phyloP scores from a whole-genome alignment of 2,329 filamentous ascomycete genomes.

The Tolypocladium pustulatum region DNA sequence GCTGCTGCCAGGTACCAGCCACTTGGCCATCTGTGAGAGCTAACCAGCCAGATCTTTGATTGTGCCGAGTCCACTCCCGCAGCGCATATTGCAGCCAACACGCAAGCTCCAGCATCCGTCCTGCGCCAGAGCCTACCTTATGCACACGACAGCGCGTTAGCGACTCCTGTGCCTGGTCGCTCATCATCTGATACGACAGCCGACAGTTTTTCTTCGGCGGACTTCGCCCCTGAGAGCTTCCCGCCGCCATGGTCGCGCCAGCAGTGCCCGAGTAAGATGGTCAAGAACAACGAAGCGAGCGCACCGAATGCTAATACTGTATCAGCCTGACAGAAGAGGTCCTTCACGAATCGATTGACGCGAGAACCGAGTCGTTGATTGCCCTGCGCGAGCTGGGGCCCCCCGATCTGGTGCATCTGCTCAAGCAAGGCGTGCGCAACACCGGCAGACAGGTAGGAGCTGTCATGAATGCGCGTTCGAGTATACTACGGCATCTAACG shows the following conservation, averaged over 20 bases:
- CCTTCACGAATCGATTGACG: conserved; percentile 82
- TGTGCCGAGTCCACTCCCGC: neutral
- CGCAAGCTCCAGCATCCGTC: neutral
- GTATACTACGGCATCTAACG: conserved; percentile 9
- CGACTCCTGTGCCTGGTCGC: neutral
- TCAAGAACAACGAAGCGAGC: neutral
- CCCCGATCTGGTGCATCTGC: conserved; percentile 87
- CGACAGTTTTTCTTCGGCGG: neutral
- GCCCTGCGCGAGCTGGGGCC: conserved; percentile 86
- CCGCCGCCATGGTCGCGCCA: conserved; percentile 56
- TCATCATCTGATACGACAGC: neutral
- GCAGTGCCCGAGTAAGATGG: conserved; percentile 61
- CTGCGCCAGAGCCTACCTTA: neutral
- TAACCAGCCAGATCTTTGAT: neutral
- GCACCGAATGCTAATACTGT: conserved; percentile 10
- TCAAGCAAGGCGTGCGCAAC: conserved; percentile 59
- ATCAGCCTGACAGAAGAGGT: conserved; percentile 85
- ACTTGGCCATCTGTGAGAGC: too few relatives aligned
- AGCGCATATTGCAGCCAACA: neutral
- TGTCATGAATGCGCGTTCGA: neutral
- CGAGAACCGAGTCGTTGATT: conserved; percentile 79
- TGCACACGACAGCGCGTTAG: neutral
- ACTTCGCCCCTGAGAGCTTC: conserved; percentile 4
- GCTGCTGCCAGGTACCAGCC: neutral
- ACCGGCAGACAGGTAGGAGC: conserved; percentile 41